Evolutionary conservation across 805 yeast genomes (phyloP), one percentile per base, ranked within the genome.

Genomic region (Blastobotrys parvus): DNA sequence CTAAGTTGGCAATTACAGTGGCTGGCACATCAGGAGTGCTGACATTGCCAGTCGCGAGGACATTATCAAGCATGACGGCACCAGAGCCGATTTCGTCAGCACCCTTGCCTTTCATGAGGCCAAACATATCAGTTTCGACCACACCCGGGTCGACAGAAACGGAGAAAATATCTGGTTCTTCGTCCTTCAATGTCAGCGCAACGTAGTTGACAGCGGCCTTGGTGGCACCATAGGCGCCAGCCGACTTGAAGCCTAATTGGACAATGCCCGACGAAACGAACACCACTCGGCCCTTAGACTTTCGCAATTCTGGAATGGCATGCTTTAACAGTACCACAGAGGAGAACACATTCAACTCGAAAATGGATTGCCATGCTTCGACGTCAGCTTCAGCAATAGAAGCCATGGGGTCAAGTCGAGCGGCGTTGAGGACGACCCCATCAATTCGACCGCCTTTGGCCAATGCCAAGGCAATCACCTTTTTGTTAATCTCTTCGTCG

Each of bases 131-230:
- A 1, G 98, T 90, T 57, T 86, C 86, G 1, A 92, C 97, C 1
- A 87, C 94, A 3, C 98, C 97, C 0, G 97, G 97, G 0, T 95
- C 96, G 18, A 92, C 71, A 0, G 96, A 70, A 8, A 88, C 64
- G 3, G 82, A 68, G 29, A 65, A 61, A n/a, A 87, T 63, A 0
- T 65, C 69, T 1, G 70, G 65, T 57, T 83, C 88, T 55, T 88
- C 96, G 4, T 64, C 67, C 1, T 84, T 80, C 13, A 90, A 59
- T 11, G 84, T 76, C 38, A 65, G 56, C 4, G 85, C 78, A 41
- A 87, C 72, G 54, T 81, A 87, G 60, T 90, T 88, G 39, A 90
- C 58, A 0, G 97, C 95, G 0, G 97, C 96, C 61, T 90, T 90
- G 4, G 95, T 79, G 3, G 88, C 67, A 1, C 96, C 95, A 55